Conservation (phyloP, 2,329 filamentous ascomycete genomes). For the Phoma herbarum region DNA sequence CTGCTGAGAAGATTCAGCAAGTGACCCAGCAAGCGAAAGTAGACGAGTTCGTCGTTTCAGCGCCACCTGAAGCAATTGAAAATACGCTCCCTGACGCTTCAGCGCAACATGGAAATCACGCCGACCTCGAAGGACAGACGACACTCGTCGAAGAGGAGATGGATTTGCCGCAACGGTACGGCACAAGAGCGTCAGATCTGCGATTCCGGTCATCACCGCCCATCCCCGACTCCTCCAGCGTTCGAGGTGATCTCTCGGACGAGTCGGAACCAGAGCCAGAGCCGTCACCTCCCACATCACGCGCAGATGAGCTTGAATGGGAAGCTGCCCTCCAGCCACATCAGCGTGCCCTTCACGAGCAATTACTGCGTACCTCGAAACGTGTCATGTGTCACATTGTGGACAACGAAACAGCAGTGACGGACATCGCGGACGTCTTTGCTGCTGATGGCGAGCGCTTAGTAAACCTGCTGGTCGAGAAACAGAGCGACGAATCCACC, state of each 20-base stretch:
- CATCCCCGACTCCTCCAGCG: slow-evolving; percentile 30
- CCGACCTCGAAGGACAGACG: slow-evolving; percentile 15
- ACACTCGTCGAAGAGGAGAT: slow-evolving; percentile 17
- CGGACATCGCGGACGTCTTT: slow-evolving; percentile 56
- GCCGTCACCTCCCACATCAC: slow-evolving; percentile 29
- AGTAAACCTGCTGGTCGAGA: slow-evolving; percentile 53
- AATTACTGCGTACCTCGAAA: slow-evolving; percentile 53
- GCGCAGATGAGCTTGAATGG: slow-evolving; percentile 50
- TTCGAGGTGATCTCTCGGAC: slow-evolving; percentile 42
- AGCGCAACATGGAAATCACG: neutral
- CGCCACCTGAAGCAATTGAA: slow-evolving; percentile 21
- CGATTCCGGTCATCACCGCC: slow-evolving; percentile 39
- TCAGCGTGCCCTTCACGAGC: slow-evolving; percentile 51
- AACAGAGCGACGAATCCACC: slow-evolving; percentile 52
- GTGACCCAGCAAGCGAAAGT: neutral
- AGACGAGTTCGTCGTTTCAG: slow-evolving; percentile 9
- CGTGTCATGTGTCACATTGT: slow-evolving; percentile 57
- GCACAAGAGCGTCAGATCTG: slow-evolving; percentile 15
- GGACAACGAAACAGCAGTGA: slow-evolving; percentile 56
- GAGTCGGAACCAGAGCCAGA: slow-evolving; percentile 28
- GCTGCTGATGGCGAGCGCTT: slow-evolving; percentile 55
- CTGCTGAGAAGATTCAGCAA: neutral
- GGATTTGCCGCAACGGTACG: neutral
- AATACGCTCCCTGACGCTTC: slow-evolving; percentile 8
- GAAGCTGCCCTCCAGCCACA: slow-evolving; percentile 50